Evolutionary conservation across 768 basidiomycete species (phyloP).

Genomic region (Megacollybia marginata): DNA sequence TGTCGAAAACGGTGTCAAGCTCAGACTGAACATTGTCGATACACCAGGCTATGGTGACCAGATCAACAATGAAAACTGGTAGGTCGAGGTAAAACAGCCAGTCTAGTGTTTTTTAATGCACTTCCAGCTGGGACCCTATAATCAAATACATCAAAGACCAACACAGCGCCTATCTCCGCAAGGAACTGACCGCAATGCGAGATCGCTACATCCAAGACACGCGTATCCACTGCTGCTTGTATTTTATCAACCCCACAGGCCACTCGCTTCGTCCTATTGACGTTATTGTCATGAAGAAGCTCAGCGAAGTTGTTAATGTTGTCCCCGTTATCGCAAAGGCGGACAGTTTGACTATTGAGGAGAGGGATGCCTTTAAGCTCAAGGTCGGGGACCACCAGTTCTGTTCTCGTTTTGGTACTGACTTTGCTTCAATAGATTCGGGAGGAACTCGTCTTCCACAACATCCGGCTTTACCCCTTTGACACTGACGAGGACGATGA

Average conservation of each 20-base stretch:
- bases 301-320: slow-evolving; percentile 98
- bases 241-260: slow-evolving; percentile 99
- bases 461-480: slow-evolving; percentile 93
- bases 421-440: slow-evolving; percentile 58
- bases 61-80: slow-evolving; percentile 99
- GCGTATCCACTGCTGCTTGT: slow-evolving; percentile 95
- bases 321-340: slow-evolving; percentile 99
- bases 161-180: slow-evolving; percentile 96
- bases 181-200: slow-evolving; percentile 97
- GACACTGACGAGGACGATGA: slow-evolving; percentile 94
- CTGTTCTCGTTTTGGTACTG: not conserved
- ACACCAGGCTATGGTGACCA: slow-evolving; percentile 98
- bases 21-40: slow-evolving; percentile 96
- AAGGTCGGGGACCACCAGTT: not conserved
- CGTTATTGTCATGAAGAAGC: slow-evolving; percentile 97
- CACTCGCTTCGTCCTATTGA: slow-evolving; percentile 95
- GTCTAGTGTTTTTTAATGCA: not conserved
- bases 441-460: slow-evolving; percentile 84
- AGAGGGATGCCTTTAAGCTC: slow-evolving; percentile 68
- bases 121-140: slow-evolving; percentile 90
- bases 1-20: slow-evolving; percentile 90
- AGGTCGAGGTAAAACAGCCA: slow-evolving; percentile 17
- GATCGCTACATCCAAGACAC: slow-evolving; percentile 99
- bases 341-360: slow-evolving; percentile 89
- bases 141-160: slow-evolving; percentile 99